phyloP scores from a whole-genome alignment of 2,329 filamentous ascomycete genomes.

The Phoma sp. region DNA sequence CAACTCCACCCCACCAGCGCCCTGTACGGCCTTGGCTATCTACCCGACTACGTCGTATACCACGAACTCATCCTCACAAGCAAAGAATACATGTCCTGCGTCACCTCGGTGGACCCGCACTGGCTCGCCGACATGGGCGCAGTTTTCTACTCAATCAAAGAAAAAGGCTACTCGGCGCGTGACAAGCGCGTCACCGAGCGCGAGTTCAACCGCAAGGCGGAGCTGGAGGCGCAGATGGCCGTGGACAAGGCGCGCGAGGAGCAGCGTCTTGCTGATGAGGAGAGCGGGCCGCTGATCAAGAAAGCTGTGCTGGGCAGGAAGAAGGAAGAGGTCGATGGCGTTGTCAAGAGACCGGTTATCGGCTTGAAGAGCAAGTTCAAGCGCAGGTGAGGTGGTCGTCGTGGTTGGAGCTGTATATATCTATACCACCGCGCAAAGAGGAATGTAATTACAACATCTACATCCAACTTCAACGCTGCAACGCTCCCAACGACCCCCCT shows the following conservation, averaged over 20 bases:
- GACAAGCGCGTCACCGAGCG: conserved; percentile 87
- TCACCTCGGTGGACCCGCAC: conserved; percentile 93
- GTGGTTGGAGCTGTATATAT: too few relatives aligned
- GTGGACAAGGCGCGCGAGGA: conserved; percentile 77
- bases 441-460: too few relatives aligned
- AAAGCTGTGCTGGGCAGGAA: conserved; percentile 30
- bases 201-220: conserved; percentile 91
- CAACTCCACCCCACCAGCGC: conserved; percentile 94
- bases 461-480: too few relatives aligned
- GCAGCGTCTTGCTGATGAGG: conserved; percentile 53
- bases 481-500: too few relatives aligned
- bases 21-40: conserved; percentile 88
- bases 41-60: conserved; percentile 97
- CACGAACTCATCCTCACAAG: conserved; percentile 96
- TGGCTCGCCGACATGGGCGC: conserved; percentile 97
- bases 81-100: conserved; percentile 98
- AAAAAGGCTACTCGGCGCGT: conserved; percentile 90
- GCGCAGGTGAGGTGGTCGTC: conserved; percentile 5
- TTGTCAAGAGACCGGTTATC: conserved; percentile 50
- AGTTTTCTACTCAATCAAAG: conserved; percentile 96
- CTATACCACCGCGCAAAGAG: too few relatives aligned
- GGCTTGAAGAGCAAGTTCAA: conserved; percentile 36
- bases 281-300: conserved; percentile 38
- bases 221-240: conserved; percentile 92
- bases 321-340: conserved; percentile 44